phyloP scores from a whole-genome alignment of 306 rosid species.

The Dalbergia oliveri region DNA sequence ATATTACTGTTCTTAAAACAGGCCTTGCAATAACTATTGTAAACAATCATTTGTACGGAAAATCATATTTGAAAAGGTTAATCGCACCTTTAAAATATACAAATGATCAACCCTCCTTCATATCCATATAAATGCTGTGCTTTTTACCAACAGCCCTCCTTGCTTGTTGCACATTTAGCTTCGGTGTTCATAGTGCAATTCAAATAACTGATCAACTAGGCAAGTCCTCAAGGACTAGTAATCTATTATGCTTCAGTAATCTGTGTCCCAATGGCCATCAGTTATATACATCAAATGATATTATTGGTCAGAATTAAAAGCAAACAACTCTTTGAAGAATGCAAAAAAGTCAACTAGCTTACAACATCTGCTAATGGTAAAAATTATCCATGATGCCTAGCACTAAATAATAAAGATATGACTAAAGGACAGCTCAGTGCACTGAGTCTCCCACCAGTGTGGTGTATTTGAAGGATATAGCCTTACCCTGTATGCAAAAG shows the following conservation, averaged over 20 bases:
- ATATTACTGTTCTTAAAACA: not conserved
- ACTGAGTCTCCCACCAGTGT: slow-evolving; percentile 20
- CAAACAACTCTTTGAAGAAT: slow-evolving; percentile 24
- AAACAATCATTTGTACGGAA: not conserved
- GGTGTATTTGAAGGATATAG: not conserved
- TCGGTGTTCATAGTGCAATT: slow-evolving; percentile 1
- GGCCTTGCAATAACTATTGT: not conserved
- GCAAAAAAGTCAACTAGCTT: slow-evolving; percentile 32
- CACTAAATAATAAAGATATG: slow-evolving; percentile 36
- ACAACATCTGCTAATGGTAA: slow-evolving; percentile 43
- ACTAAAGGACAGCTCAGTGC: slow-evolving; percentile 10
- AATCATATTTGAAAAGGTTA: not conserved
- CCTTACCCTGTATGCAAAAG: slow-evolving; percentile 4
- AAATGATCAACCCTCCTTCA: too few relatives aligned
- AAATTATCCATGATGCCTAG: slow-evolving; percentile 2
- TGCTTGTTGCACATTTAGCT: not conserved
- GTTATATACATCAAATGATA: slow-evolving; percentile 40
- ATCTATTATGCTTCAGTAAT: not conserved
- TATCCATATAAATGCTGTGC: too few relatives aligned
- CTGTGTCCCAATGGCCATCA: slow-evolving; percentile 20
- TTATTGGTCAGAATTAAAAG: slow-evolving; percentile 31
- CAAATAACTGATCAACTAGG: slow-evolving; percentile 6
- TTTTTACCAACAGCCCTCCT: not conserved
- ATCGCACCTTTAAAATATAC: not conserved
- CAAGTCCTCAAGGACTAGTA: not conserved